These are phyloP conservation scores for Vaccinium vitisidaea DNA, from an alignment of 148 eudicot genomes.

Conservation along the genomic window DNA sequence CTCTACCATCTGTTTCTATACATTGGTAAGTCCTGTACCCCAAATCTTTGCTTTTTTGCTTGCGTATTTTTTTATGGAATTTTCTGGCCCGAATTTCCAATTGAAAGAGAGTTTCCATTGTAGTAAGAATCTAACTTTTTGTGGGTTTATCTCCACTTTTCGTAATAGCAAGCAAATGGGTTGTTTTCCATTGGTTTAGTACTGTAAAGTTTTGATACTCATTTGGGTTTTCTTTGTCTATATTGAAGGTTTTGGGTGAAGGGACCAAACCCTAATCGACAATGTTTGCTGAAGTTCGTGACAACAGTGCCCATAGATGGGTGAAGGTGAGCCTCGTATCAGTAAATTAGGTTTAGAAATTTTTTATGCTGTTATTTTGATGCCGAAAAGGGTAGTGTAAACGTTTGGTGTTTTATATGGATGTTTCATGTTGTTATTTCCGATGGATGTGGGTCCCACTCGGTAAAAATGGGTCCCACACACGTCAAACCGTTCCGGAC, in stretches of 20 bases:
- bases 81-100: not conserved
- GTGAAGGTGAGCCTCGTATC: constrained; percentile 12
- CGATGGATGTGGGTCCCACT: not conserved
- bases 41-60: not conserved
- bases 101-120: not conserved
- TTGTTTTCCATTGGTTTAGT: not conserved
- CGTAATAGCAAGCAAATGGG: not conserved
- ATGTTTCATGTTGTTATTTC: too few relatives aligned
- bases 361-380: not conserved
- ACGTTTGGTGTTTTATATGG: too few relatives aligned
- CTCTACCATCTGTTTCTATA: not conserved
- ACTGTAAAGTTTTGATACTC: constrained; percentile 1
- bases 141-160: not conserved
- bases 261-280: not conserved
- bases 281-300: constrained; percentile 7
- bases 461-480: not conserved
- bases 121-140: not conserved
- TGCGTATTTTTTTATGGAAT: not conserved
- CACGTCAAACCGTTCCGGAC: not conserved
- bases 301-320: constrained; percentile 1
- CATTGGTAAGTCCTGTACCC: not conserved
- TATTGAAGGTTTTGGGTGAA: constrained; percentile 6
- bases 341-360: not conserved
- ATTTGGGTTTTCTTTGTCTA: not conserved
- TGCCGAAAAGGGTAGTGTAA: not conserved